These are phyloP conservation scores for Citrus trifoliata DNA, from an alignment of 345 rosid genomes.

Conservation along the genomic window DNA sequence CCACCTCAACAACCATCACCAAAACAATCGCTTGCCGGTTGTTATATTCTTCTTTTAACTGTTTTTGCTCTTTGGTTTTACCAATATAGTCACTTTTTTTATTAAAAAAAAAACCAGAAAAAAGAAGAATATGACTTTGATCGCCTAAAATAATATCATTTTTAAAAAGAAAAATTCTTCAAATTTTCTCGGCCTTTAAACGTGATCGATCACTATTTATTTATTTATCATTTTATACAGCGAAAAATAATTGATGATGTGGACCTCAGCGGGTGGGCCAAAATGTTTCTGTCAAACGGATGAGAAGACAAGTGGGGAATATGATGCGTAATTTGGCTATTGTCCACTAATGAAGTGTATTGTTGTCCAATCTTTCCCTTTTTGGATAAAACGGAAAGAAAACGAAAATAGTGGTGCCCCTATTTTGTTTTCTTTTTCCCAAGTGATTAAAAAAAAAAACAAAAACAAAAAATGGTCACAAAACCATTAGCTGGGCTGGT, in stretches of 20 bases:
- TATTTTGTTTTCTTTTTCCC: too few relatives aligned
- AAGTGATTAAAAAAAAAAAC: too few relatives aligned
- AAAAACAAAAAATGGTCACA: neutral
- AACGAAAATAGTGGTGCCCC: too few relatives aligned
- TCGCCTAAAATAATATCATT: too few relatives aligned
- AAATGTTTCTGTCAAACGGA: too few relatives aligned
- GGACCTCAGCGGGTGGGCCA: too few relatives aligned
- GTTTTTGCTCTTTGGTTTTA: neutral
- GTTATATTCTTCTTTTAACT: neutral
- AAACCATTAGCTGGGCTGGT: constrained; percentile 19
- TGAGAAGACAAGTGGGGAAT: neutral
- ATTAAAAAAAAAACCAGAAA: too few relatives aligned
- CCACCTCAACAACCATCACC: neutral
- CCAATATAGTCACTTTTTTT: neutral
- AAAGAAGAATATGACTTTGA: neutral
- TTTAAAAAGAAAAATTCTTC: too few relatives aligned
- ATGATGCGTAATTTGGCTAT: neutral
- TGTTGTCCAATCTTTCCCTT: neutral
- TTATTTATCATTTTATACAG: too few relatives aligned
- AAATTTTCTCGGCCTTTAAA: neutral
- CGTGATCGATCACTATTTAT: neutral
- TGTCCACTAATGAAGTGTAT: too few relatives aligned
- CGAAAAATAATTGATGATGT: too few relatives aligned
- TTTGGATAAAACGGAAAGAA: neutral
- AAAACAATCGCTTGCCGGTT: neutral